phyloP scores from a whole-genome alignment of 768 basidiomycete genomes.

The Sarcodon aspratus region DNA sequence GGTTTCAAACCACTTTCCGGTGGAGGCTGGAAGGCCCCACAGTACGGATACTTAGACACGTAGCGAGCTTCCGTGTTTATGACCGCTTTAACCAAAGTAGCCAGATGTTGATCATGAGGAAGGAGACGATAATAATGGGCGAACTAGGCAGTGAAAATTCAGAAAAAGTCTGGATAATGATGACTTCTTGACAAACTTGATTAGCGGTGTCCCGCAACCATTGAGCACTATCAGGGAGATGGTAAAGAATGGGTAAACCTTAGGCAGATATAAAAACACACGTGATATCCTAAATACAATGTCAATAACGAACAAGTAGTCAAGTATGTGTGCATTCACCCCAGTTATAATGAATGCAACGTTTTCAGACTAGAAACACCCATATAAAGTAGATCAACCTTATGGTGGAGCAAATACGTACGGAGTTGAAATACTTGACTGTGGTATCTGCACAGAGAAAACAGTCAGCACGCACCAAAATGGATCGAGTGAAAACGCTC shows the following conservation, averaged over 20 bases:
- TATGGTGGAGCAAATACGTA: slow-evolving; percentile 12
- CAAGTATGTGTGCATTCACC: slow-evolving; percentile 22
- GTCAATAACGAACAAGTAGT: not conserved
- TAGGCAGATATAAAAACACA: slow-evolving; percentile 21
- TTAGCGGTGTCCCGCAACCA: slow-evolving; percentile 80
- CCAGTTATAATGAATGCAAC: slow-evolving; percentile 76
- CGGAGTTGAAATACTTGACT: slow-evolving; percentile 62
- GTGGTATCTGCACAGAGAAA: slow-evolving; percentile 49
- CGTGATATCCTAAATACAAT: slow-evolving; percentile 54
- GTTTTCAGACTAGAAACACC: slow-evolving; percentile 39
- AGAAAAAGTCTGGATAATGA: not conserved
- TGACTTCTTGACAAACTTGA: slow-evolving; percentile 32
- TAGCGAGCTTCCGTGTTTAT: slow-evolving; percentile 75
- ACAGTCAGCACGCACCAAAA: not conserved
- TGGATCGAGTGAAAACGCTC: slow-evolving; percentile 6
- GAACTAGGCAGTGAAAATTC: slow-evolving; percentile 30
- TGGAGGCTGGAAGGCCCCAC: slow-evolving; percentile 75
- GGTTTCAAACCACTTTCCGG: slow-evolving; percentile 59
- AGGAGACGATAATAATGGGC: slow-evolving; percentile 58
- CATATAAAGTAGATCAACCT: not conserved
- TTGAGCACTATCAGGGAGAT: slow-evolving; percentile 41
- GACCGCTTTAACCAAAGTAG: slow-evolving; percentile 63
- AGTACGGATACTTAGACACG: slow-evolving; percentile 65
- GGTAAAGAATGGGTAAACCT: slow-evolving; percentile 4
- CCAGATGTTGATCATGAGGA: slow-evolving; percentile 42